A percentile compares a stretch with the other conserved stretches of the same genome.
Conservation (phyloP, 352 stramenopile genomes). For the Globisporangium spiculum region DNA sequence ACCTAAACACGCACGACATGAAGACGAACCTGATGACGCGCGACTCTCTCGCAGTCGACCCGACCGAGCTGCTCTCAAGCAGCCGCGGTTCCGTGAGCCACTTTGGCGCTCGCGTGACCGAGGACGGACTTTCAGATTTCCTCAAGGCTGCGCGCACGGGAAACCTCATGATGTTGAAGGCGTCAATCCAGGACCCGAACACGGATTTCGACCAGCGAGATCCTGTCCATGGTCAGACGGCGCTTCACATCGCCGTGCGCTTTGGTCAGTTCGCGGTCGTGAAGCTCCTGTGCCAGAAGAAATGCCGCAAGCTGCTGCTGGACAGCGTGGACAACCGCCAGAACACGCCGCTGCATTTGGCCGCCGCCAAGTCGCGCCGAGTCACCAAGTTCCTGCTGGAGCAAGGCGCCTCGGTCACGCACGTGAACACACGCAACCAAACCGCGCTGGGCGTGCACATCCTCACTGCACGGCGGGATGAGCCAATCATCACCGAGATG, state of each 20-base stretch:
- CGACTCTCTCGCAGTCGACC: conserved; percentile 46
- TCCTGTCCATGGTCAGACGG: conserved; percentile 68
- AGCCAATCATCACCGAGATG: conserved; percentile 79
- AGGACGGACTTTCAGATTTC: conserved; percentile 58
- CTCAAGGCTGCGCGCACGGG: conserved; percentile 62
- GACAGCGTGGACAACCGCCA: conserved; percentile 66
- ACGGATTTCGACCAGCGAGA: conserved; percentile 68
- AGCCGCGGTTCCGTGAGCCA: conserved; percentile 41
- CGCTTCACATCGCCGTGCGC: conserved; percentile 76
- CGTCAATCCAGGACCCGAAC: conserved; percentile 49
- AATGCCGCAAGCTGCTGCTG: conserved; percentile 50
- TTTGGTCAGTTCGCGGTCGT: conserved; percentile 76
- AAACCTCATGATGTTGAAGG: conserved; percentile 58
- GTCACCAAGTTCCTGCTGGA: conserved; percentile 84
- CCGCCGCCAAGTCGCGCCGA: conserved; percentile 74
- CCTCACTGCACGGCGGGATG: conserved; percentile 70
- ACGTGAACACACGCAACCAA: conserved; percentile 69
- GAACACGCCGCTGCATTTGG: conserved; percentile 80
- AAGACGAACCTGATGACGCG: conserved; percentile 42
- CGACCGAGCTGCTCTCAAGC: conserved; percentile 20
- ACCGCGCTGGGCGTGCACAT: conserved; percentile 76
- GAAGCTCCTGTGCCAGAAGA: conserved; percentile 68
- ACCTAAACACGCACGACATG: conserved; percentile 50
- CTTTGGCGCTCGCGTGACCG: conserved; percentile 47
- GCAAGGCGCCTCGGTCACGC: conserved; percentile 54